Percentiles rank a stretch among this genome's conserved stretches.
Conservation (phyloP, 306 rosid species). For the Cercis canadensis region DNA sequence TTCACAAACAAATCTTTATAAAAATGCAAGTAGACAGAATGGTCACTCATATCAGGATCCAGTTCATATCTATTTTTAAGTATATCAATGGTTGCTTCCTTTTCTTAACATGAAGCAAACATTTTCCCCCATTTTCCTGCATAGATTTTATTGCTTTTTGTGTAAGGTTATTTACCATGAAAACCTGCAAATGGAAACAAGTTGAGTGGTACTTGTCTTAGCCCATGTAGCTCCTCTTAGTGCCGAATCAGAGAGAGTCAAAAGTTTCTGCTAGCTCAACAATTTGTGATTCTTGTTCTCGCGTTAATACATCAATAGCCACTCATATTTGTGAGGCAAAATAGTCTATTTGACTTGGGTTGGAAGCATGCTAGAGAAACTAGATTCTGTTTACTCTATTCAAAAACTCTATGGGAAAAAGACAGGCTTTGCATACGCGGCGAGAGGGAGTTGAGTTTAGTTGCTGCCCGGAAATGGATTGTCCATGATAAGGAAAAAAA, state of each 20-base stretch:
- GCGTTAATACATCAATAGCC: conserved; percentile 37
- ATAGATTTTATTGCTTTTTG: too few species aligned
- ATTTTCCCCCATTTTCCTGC: not conserved
- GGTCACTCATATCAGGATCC: conserved; percentile 3
- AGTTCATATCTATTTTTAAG: conserved; percentile 25
- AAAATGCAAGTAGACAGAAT: conserved; percentile 14
- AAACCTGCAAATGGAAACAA: not conserved
- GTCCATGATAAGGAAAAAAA: conserved; percentile 15
- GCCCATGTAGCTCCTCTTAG: conserved; percentile 20
- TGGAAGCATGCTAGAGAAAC: conserved; percentile 11
- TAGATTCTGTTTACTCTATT: conserved; percentile 36
- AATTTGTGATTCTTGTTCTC: conserved; percentile 29
- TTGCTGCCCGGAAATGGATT: conserved; percentile 25
- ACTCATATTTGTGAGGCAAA: conserved; percentile 34
- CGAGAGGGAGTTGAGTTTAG: conserved; percentile 47
- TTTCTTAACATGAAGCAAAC: conserved; percentile 1
- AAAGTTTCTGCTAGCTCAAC: conserved; percentile 47
- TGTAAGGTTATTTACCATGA: too few species aligned
- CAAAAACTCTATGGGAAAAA: conserved; percentile 2
- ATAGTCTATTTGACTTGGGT: conserved; percentile 43
- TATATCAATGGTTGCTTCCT: conserved; percentile 19
- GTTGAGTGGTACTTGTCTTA: conserved; percentile 12
- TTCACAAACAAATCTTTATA: not conserved
- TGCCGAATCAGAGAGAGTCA: conserved; percentile 43
- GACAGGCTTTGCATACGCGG: conserved; percentile 42